Evolutionary conservation across 768 basidiomycete genomes (phyloP), one percentile per base, ranked within the genome.

Genomic region (Pulveroboletus sp.): DNA sequence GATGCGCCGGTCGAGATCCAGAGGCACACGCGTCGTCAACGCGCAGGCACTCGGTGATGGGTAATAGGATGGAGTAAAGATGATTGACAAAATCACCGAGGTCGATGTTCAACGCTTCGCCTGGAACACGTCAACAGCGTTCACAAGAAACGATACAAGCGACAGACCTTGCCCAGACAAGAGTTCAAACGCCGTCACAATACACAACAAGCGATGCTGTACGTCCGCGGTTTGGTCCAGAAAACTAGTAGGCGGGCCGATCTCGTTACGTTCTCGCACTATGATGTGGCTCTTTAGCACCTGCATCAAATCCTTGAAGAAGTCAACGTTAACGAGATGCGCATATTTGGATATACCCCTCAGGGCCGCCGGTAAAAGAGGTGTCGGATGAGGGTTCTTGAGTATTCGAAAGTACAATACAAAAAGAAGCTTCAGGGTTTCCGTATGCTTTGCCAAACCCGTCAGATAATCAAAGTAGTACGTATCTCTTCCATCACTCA

Each of bases 31-130:
- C 59, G 37, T 74, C 71, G 48, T 93, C 90, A 52, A 90, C 72
- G 52, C 82, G 79, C 9, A 79, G 74, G 57, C 79, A 72, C 50
- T 89, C 68, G 45, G 84, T 82, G 57, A 95, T 73, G 5, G 87
- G 81, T 10, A 86, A 75, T 56, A 99, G 81, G 55, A 94, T 77
- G 19, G 81, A 74, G 72, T 95, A 98, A 9, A 99, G 78, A 21
- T 81, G 79, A 43, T 84, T 79, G 65, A 91, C 78, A 64, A 98
- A 97, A 60, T 94, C 95, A 60, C 74, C 77, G 46, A 97, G 78
- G 75, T 98, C 97, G 63, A 99, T 90, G 61, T 93, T 94, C 58
- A 99, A 77, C n/a, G 95, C 91, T 72, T 99, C 97, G 50, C 94
- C 93, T 95, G 49, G 38, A 40, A 37, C 36, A 29, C 32, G 45